Evolutionary conservation across 495 filamentous ascomycete species (phyloP).

Genomic region (Aspergillus cavernicola): DNA sequence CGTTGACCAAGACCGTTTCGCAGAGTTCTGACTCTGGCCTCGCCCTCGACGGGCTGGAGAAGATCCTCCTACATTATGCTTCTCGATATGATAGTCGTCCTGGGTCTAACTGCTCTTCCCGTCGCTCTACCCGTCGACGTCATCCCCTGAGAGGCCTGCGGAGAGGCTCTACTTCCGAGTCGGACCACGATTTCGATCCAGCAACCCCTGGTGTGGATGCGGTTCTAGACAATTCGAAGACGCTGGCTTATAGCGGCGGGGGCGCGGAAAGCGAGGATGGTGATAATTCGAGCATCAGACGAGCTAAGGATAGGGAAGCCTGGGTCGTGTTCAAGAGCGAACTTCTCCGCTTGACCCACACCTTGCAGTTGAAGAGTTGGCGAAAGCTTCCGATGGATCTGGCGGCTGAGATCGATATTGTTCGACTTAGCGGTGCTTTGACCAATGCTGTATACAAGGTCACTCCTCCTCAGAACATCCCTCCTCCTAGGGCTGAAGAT

Average conservation of each 20-base stretch:
- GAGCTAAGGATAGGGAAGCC: slow-evolving; percentile 63
- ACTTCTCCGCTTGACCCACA: slow-evolving; percentile 85
- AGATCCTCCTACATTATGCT: slow-evolving; percentile 58
- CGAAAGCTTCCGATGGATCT: slow-evolving; percentile 72
- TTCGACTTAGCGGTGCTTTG: slow-evolving; percentile 85
- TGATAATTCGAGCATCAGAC: slow-evolving; percentile 28
- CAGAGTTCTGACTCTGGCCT: slow-evolving; percentile 55
- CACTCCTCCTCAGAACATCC: slow-evolving; percentile 64
- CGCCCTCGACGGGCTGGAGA: slow-evolving; percentile 66
- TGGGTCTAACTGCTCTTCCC: slow-evolving; percentile 34
- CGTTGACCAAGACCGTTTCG: slow-evolving; percentile 27
- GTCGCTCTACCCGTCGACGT: slow-evolving; percentile 29
- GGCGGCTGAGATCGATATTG: slow-evolving; percentile 68
- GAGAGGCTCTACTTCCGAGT: slow-evolving; percentile 63
- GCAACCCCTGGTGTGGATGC: slow-evolving; percentile 75
- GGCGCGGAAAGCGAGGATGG: slow-evolving; percentile 45
- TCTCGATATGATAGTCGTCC: slow-evolving; percentile 26
- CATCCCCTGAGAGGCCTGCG: slow-evolving; percentile 32
- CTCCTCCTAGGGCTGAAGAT: slow-evolving; percentile 33
- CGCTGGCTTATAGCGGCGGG: slow-evolving; percentile 68
- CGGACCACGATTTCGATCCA: slow-evolving; percentile 72
- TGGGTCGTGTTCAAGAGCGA: slow-evolving; percentile 86
- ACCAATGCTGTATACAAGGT: slow-evolving; percentile 97
- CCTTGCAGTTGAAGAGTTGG: slow-evolving; percentile 86
- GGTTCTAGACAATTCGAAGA: slow-evolving; percentile 82